These are phyloP conservation scores for Termitomyces sp. DNA, from an alignment of 768 basidiomycete genomes.

Conservation along the genomic window DNA sequence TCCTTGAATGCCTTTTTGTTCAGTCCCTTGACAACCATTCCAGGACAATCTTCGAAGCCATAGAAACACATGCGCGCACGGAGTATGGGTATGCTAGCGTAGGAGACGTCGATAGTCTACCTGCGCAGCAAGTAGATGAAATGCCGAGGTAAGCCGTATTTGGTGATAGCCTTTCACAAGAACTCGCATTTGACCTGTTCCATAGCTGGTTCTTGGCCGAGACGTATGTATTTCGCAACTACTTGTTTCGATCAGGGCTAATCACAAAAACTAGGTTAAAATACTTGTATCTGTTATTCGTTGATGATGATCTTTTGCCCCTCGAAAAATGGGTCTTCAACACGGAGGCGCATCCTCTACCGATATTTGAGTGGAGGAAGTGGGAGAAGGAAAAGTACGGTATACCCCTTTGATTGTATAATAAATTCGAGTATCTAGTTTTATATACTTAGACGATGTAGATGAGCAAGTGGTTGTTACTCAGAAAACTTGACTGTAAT, in stretches of 20 bases:
- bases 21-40: not conserved
- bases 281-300: slow-evolving; percentile 66
- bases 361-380: slow-evolving; percentile 57
- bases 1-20: not conserved
- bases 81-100: slow-evolving; percentile 43
- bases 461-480: too few species aligned
- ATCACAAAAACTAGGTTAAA: slow-evolving; percentile 45
- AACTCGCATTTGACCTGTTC: not conserved
- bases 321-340: slow-evolving; percentile 56
- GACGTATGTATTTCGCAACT: slow-evolving; percentile 23
- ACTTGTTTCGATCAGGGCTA: not conserved
- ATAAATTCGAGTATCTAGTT: not conserved
- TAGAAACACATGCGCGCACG: slow-evolving; percentile 41
- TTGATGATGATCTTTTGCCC: slow-evolving; percentile 52
- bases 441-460: not conserved
- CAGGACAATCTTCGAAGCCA: slow-evolving; percentile 38
- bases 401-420: slow-evolving; percentile 18
- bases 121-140: slow-evolving; percentile 27
- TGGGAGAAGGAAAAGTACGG: slow-evolving; percentile 45
- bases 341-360: slow-evolving; percentile 75
- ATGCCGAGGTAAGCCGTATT: slow-evolving; percentile 48
- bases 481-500: too few species aligned
- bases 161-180: not conserved
- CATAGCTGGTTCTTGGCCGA: slow-evolving; percentile 39
- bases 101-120: slow-evolving; percentile 28